Evolutionary conservation across 2,329 filamentous ascomycete genomes (phyloP).

Genomic region (Cladorrhinum sp.): DNA sequence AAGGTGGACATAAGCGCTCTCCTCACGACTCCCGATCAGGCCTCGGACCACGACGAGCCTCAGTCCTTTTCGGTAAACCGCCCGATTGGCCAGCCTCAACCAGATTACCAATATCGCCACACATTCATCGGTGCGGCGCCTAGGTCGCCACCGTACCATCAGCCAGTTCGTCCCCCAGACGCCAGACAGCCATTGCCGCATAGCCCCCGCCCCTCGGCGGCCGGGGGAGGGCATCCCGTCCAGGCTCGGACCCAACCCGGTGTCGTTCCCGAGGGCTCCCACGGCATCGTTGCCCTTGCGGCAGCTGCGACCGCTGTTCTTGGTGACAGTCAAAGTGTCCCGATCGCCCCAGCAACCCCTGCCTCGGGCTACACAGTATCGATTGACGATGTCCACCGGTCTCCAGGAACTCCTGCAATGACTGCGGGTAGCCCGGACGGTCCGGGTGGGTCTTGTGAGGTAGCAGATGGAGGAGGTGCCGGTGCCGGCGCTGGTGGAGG

Average conservation of each 20-base stretch:
- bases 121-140: conserved; percentile 9
- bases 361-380: conserved; percentile 3
- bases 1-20: conserved; percentile 51
- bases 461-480: background rate
- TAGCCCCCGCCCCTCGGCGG: conserved; percentile 24
- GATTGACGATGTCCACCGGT: conserved; percentile 27
- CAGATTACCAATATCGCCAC: background rate
- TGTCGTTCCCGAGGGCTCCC: conserved; percentile 7
- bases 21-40: conserved; percentile 44
- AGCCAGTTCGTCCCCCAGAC: conserved; percentile 22
- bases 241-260: background rate
- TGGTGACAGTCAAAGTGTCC: background rate
- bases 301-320: background rate
- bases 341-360: background rate
- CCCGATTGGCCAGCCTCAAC: conserved; percentile 25
- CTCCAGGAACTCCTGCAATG: conserved; percentile 28
- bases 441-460: conserved; percentile 10
- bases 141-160: conserved; percentile 21
- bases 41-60: conserved; percentile 37
- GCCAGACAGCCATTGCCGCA: conserved; percentile 27
- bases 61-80: background rate
- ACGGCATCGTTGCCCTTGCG: background rate
- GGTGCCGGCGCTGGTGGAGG: background rate
- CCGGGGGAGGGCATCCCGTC: conserved; percentile 11
- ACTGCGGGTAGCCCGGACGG: conserved; percentile 33